These are phyloP conservation scores for Aspergillus ustus DNA, from an alignment of 2,329 filamentous ascomycete species.

Conservation along the genomic window DNA sequence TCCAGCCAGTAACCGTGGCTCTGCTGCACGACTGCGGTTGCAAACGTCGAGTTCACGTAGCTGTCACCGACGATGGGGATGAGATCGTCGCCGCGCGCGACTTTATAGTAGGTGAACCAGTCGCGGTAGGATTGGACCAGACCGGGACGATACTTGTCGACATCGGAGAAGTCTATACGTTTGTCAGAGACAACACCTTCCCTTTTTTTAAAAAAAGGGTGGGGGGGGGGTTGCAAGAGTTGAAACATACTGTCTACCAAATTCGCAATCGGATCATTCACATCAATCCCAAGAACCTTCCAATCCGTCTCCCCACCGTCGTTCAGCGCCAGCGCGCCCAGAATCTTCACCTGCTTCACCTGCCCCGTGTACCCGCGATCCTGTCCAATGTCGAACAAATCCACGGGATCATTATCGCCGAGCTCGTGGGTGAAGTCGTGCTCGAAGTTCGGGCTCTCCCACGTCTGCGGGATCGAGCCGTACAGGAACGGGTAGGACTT, in stretches of 20 bases:
- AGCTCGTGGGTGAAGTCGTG: constrained; percentile 1
- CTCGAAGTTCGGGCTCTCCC: constrained; percentile 11
- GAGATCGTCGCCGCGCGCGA: constrained; percentile 2
- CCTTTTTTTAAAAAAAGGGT: too few relatives aligned
- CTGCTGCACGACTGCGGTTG: not conserved
- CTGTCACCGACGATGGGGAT: constrained; percentile 2
- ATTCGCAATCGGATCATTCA: not conserved
- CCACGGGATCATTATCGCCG: constrained; percentile 10
- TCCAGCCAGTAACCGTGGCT: constrained; percentile 10
- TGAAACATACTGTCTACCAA: not conserved
- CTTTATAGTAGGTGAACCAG: constrained; percentile 12
- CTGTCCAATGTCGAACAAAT: constrained; percentile 7
- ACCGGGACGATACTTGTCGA: constrained; percentile 5
- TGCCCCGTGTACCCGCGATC: not conserved
- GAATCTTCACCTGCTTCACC: constrained; percentile 7
- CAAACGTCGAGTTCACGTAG: constrained; percentile 6
- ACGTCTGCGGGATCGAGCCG: constrained; percentile 9
- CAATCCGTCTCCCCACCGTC: constrained; percentile 11
- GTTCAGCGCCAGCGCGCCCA: constrained; percentile 4
- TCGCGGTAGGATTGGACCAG: constrained; percentile 1
- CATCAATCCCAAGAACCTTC: constrained; percentile 9
- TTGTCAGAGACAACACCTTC: not conserved
- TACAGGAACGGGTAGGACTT: constrained; percentile 4
- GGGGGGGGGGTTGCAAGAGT: too few relatives aligned
- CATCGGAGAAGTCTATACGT: constrained; percentile 1